Conservation (phyloP, 352 stramenopile species). For the Pilasporangium apinafurcum region DNA sequence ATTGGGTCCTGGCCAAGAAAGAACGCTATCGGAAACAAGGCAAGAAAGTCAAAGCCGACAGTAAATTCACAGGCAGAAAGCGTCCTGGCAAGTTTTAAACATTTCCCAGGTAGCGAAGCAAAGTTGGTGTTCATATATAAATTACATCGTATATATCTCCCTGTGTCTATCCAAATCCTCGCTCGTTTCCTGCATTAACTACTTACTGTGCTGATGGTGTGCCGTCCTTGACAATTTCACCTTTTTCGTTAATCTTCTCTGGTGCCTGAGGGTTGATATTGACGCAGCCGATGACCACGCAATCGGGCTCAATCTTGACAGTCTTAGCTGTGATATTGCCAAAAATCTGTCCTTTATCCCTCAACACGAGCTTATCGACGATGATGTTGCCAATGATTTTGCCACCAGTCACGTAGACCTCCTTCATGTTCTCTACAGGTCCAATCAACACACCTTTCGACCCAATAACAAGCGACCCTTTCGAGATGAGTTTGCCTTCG, state of each 20-base stretch:
- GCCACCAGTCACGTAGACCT: conserved; percentile 81
- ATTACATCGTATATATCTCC: conserved; percentile 36
- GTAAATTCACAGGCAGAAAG: conserved; percentile 97
- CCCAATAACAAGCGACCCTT: conserved; percentile 84
- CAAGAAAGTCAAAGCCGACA: conserved; percentile 96
- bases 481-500: conserved; percentile 84
- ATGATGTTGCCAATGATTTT: conserved; percentile 84
- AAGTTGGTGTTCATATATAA: conserved; percentile 30
- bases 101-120: conserved; percentile 1
- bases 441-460: conserved; percentile 73
- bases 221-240: conserved; percentile 59
- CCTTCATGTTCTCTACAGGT: conserved; percentile 84
- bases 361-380: conserved; percentile 80
- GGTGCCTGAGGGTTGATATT: conserved; percentile 87
- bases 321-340: conserved; percentile 88
- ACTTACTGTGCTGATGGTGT: too few species aligned
- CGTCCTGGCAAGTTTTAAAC: conserved; percentile 93
- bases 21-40: conserved; percentile 96
- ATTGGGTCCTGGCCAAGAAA: conserved; percentile 99
- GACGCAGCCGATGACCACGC: conserved; percentile 72
- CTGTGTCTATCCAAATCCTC: conserved; percentile 11
- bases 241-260: conserved; percentile 78
- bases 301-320: conserved; percentile 86
- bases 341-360: conserved; percentile 83
- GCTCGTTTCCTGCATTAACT: too few species aligned